Evolutionary conservation across 1,284 basidiomycete genomes (phyloP).

Genomic region (Moniliella sp.): DNA sequence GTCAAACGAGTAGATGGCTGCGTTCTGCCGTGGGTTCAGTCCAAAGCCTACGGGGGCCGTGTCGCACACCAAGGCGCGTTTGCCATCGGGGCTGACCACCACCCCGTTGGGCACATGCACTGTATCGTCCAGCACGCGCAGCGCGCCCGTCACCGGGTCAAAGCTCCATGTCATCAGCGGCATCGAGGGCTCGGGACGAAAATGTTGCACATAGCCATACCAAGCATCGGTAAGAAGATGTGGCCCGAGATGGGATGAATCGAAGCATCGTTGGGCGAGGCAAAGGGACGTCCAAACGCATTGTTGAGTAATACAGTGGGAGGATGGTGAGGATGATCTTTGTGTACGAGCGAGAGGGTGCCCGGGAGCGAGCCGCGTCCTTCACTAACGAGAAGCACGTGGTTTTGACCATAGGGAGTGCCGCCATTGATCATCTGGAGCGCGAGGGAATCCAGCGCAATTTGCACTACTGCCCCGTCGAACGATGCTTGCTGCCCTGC

Average conservation of each 20-base stretch:
- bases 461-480: conserved; percentile 1
- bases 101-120: conserved; percentile 46
- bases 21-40: not conserved
- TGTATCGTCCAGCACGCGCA: conserved; percentile 50
- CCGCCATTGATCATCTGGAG: conserved; percentile 38
- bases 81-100: conserved; percentile 48
- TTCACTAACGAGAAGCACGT: conserved; percentile 47
- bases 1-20: conserved; percentile 48
- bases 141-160: conserved; percentile 37
- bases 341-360: conserved; percentile 42
- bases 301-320: conserved; percentile 26
- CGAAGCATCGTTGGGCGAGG: conserved; percentile 56
- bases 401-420: conserved; percentile 39
- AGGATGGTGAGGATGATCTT: conserved; percentile 32
- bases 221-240: conserved; percentile 51
- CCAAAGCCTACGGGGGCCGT: conserved; percentile 25
- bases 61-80: conserved; percentile 46
- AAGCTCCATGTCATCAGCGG: conserved; percentile 1
- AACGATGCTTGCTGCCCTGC: not conserved
- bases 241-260: conserved; percentile 46
- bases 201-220: conserved; percentile 21
- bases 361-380: conserved; percentile 45
- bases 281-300: conserved; percentile 58
- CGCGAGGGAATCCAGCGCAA: conserved; percentile 1
- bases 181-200: not conserved